Conservation (phyloP, 805 yeast species). For the Saturnispora quitensis region DNA sequence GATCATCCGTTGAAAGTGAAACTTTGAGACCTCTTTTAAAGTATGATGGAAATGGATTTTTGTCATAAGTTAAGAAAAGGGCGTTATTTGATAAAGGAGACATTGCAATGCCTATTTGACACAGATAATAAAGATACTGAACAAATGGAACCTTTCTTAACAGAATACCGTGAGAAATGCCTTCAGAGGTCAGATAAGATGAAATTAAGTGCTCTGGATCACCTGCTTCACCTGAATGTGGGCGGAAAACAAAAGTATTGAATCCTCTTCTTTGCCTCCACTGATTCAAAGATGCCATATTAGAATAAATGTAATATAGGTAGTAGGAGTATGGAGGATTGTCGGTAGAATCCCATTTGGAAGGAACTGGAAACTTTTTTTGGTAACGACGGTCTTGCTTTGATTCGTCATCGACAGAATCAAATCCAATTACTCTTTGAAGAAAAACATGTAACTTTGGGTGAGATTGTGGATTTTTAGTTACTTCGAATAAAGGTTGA, state of each 20-base stretch:
- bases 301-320: conserved; percentile 80
- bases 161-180: conserved; percentile 91
- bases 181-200: conserved; percentile 82
- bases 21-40: conserved; percentile 92
- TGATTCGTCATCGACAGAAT: conserved; percentile 96
- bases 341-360: conserved; percentile 62
- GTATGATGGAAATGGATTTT: conserved; percentile 87
- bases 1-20: conserved; percentile 94
- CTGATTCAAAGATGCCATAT: conserved; percentile 75
- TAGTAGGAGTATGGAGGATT: conserved; percentile 99
- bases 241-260: conserved; percentile 89
- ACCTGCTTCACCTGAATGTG: conserved; percentile 99
- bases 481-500: conserved; percentile 83
- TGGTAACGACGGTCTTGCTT: conserved; percentile 79
- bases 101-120: conserved; percentile 97
- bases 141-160: conserved; percentile 90
- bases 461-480: conserved; percentile 72
- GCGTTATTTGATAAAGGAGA: conserved; percentile 97
- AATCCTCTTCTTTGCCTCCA: conserved; percentile 69
- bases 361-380: conserved; percentile 78
- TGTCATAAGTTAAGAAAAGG: conserved; percentile 87
- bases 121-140: conserved; percentile 86
- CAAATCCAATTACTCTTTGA: conserved; percentile 94
- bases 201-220: conserved; percentile 94
- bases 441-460: conserved; percentile 88